Percentiles rank a stretch among this genome's conserved stretches.
Evolutionary conservation across 2,329 filamentous ascomycete species (phyloP).

Genomic region (Xylaria sp.): DNA sequence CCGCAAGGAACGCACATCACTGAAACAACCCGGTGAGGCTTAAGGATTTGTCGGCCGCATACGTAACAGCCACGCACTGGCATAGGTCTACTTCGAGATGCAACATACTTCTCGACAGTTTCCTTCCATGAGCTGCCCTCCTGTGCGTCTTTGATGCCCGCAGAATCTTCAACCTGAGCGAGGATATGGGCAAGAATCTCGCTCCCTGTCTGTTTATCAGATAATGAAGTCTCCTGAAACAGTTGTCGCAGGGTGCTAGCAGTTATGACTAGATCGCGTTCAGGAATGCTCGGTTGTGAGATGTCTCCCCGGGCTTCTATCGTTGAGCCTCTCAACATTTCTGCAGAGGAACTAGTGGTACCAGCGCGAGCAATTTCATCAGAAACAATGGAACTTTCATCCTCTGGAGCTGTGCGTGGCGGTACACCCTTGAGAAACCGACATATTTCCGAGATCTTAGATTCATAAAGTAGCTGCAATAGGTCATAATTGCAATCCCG

Average conservation of each 20-base stretch:
- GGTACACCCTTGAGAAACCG: constrained; percentile 13
- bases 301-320: background rate
- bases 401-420: background rate
- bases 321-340: background rate
- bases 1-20: constrained; percentile 30
- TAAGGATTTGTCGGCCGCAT: constrained; percentile 18
- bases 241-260: constrained; percentile 22
- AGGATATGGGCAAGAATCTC: constrained; percentile 20
- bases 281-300: background rate
- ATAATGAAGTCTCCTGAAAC: constrained; percentile 10
- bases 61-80: constrained; percentile 23
- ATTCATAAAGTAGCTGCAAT: constrained; percentile 27
- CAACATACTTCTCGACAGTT: constrained; percentile 12
- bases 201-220: background rate
- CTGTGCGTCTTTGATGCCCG: background rate
- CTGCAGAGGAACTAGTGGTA: background rate
- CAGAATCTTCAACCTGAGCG: background rate
- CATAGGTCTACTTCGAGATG: background rate
- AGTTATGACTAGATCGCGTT: constrained; percentile 23
- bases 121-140: constrained; percentile 11
- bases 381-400: background rate
- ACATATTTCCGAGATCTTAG: constrained; percentile 23
- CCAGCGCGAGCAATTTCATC: constrained; percentile 9
- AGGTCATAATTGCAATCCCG: constrained; percentile 11
- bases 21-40: constrained; percentile 12